Base-by-base conservation (phyloP, 1,139 yeast species). In the Zygosaccharomyces sapae region DNA sequence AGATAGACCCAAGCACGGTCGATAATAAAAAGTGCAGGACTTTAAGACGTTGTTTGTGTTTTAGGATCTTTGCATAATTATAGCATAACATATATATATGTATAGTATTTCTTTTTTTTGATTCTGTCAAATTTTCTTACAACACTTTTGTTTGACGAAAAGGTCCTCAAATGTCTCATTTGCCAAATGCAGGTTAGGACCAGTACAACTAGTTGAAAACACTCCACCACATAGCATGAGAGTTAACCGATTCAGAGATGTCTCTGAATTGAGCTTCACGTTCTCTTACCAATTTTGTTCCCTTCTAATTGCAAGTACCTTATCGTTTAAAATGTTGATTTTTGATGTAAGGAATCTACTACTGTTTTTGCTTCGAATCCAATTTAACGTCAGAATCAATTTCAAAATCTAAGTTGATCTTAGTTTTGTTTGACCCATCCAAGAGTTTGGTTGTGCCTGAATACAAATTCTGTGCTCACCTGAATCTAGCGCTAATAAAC, bases 401-500 rank as follows among this genome's bases (percentile, higher is more conserved):
- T 24, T 72, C 74, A 53, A 79, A 68, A 24, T 74, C 76, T 31
- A 76, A 55, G 33, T 63, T 61, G 53, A 79, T 68, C 65, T 72
- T 76, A 50, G 65, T 80, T 60, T 77, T 54, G 63, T 72, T 64
- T 65, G 70, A 48, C 70, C 72, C 66, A 73, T 74, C 87, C 80
- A 80, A 50, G 80, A 81, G 54, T 76, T 76, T 33, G 79, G 73
- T 54, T 79, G 75, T 3, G 88, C 84, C 49, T 81, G 80, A 58
- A 83, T 72, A 67, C 94, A 85, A 42, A 85, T 75, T 57, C 78
- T 71, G 69, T 85, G 92, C 60, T 82, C 86, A 38, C 94, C 94
- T 31, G 81, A 72, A 43, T 80, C 88, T 42, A 80, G 70, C 1
- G 90, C 83, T 27, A 81, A 77, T 67, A 82, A 83, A 18, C 85